Conservation (phyloP, 352 stramenopile species). For the Hyaloperonospora brassicae region DNA sequence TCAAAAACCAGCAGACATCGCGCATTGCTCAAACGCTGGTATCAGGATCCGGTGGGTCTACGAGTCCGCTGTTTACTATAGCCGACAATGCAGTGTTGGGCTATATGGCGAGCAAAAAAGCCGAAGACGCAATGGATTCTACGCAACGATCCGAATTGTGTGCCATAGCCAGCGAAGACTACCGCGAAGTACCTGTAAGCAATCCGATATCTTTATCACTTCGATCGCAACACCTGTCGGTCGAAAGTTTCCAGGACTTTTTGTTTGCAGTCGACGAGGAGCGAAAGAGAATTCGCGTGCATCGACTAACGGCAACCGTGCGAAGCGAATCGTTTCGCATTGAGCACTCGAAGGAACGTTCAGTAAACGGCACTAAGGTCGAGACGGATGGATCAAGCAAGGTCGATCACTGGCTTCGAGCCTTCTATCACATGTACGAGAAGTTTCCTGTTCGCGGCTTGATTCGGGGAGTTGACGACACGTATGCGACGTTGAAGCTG, state of each 20-base stretch:
- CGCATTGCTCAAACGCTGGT: conserved; percentile 18
- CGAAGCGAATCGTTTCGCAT: conserved; percentile 54
- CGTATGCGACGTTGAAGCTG: conserved; percentile 14
- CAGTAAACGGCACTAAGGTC: conserved; percentile 12
- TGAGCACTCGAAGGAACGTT: conserved; percentile 26
- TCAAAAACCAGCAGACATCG: conserved; percentile 42
- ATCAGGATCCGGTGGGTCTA: neutral
- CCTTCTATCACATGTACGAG: conserved; percentile 28
- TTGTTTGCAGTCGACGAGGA: conserved; percentile 27
- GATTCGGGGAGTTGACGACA: conserved; percentile 27
- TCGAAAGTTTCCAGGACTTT: conserved; percentile 23
- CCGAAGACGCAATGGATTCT: neutral
- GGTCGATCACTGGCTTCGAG: conserved; percentile 20
- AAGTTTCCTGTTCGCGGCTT: conserved; percentile 23
- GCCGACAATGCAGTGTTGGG: conserved; percentile 32
- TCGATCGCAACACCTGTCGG: conserved; percentile 7
- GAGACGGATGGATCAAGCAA: conserved; percentile 10
- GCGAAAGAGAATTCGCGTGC: conserved; percentile 9
- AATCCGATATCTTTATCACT: conserved; percentile 1
- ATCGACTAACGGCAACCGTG: conserved; percentile 28
- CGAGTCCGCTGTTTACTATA: conserved; percentile 17
- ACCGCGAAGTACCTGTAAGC: conserved; percentile 27
- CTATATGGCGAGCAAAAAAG: conserved; percentile 5
- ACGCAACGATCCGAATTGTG: conserved; percentile 5
- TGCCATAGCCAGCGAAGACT: conserved; percentile 32